phyloP scores from a whole-genome alignment of 2,329 filamentous ascomycete genomes.

The Grosmannia huntii region DNA sequence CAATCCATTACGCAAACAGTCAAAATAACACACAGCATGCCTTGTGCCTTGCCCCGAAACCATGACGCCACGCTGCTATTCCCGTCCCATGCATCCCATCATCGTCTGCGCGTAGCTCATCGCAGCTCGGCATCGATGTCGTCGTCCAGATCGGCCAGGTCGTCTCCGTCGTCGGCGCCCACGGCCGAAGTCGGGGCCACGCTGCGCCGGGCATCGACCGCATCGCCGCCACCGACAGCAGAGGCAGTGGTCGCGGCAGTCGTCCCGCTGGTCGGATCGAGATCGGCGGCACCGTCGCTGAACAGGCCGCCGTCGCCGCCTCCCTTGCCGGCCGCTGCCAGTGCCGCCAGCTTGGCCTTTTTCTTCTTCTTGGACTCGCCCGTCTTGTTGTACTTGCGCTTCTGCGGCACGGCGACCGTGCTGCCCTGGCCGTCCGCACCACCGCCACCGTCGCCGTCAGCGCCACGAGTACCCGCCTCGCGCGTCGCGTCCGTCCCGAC shows the following conservation, averaged over 20 bases:
- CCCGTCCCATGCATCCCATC: background rate
- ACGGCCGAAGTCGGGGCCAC: background rate
- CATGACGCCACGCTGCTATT: background rate
- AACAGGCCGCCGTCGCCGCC: background rate
- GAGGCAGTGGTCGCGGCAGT: too few species aligned
- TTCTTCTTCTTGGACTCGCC: constrained; percentile 11
- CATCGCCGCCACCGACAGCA: background rate
- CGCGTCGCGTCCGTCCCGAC: constrained; percentile 3
- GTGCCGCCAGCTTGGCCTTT: constrained; percentile 9
- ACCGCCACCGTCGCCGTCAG: constrained; percentile 3
- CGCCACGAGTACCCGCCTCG: constrained; percentile 3
- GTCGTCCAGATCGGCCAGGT: constrained; percentile 11
- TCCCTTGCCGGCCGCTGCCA: background rate
- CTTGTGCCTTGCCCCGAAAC: background rate
- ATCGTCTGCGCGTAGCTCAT: background rate
- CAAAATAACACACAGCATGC: too few species aligned
- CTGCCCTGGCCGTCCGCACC: constrained; percentile 4
- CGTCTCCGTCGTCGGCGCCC: constrained; percentile 7
- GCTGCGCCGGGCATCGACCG: background rate
- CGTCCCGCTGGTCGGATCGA: background rate
- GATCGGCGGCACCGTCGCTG: background rate
- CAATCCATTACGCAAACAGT: too few species aligned
- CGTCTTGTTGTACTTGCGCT: constrained; percentile 7
- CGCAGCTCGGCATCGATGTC: constrained; percentile 9
- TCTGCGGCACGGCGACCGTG: constrained; percentile 1